Conservation (phyloP, 2,329 filamentous ascomycete genomes). For the Epicoccum nigrum region DNA sequence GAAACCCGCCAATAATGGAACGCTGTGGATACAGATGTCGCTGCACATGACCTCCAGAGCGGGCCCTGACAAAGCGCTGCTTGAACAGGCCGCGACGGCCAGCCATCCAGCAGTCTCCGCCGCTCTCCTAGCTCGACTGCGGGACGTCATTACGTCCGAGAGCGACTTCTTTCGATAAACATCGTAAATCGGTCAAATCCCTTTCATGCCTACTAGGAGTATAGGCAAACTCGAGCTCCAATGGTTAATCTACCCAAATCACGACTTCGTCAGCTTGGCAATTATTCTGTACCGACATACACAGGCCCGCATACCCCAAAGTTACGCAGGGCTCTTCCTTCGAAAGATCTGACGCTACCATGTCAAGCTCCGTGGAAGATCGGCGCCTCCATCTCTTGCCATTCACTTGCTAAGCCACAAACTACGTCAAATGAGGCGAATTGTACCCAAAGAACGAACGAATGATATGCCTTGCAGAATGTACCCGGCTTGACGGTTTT, state of each 20-base stretch:
- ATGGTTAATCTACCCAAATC: conserved; percentile 6
- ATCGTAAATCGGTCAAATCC: conserved; percentile 10
- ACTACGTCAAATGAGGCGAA: conserved; percentile 33
- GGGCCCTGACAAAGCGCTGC: conserved; percentile 32
- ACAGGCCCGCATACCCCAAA: background rate
- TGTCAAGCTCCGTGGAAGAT: conserved; percentile 28
- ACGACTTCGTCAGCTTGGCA: conserved; percentile 19
- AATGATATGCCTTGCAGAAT: conserved; percentile 1
- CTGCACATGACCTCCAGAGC: conserved; percentile 38
- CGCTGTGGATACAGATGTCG: conserved; percentile 21
- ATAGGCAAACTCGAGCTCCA: conserved; percentile 15
- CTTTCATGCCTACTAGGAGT: conserved; percentile 1
- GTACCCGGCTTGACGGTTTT: background rate
- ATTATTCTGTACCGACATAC: background rate
- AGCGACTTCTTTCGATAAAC: conserved; percentile 13
- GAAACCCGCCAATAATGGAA: conserved; percentile 31
- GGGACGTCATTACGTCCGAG: conserved; percentile 32
- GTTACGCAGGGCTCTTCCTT: conserved; percentile 15
- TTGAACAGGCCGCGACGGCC: conserved; percentile 8
- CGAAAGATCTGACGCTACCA: conserved; percentile 17
- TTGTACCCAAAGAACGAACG: background rate
- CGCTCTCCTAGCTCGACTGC: conserved; percentile 22
- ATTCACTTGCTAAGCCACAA: conserved; percentile 14
- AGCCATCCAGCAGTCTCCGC: conserved; percentile 31
- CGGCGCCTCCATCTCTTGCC: conserved; percentile 9